Evolutionary conservation across 2,329 filamentous ascomycete species (phyloP).

Genomic region (Exophiala viscosa): DNA sequence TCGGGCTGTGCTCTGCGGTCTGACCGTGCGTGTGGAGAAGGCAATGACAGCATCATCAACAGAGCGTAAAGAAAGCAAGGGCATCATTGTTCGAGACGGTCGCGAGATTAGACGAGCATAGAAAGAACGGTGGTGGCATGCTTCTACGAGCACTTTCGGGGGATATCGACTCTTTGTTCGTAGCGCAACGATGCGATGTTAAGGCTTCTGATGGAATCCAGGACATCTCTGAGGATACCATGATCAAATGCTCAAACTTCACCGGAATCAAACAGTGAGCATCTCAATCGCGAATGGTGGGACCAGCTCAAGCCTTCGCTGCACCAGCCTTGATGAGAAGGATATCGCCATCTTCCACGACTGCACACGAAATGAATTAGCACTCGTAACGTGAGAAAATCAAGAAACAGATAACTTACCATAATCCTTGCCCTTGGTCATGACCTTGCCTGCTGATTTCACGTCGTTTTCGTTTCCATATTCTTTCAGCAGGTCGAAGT

Average conservation of each 20-base stretch:
- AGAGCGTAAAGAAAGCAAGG: too few relatives aligned
- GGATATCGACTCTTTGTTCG: too few relatives aligned
- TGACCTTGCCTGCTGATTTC: conserved; percentile 90
- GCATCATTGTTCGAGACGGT: too few relatives aligned
- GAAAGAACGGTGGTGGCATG: too few relatives aligned
- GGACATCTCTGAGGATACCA: too few relatives aligned
- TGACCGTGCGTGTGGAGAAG: too few relatives aligned
- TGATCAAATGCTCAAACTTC: too few relatives aligned
- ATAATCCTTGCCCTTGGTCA: conserved; percentile 99
- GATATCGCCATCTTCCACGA: conserved; percentile 55
- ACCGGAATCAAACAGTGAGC: background rate
- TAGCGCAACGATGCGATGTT: too few relatives aligned
- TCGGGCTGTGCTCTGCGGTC: too few relatives aligned
- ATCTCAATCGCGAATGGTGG: background rate
- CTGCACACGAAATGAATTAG: conserved; percentile 7
- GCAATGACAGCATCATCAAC: too few relatives aligned
- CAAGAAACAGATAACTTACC: conserved; percentile 50
- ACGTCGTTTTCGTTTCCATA: conserved; percentile 82
- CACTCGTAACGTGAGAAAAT: conserved; percentile 30
- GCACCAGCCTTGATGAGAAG: conserved; percentile 74
- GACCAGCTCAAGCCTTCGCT: conserved; percentile 39
- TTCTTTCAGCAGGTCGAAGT: conserved; percentile 77
- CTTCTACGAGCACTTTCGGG: background rate
- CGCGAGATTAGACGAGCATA: too few relatives aligned
- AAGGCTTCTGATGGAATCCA: too few relatives aligned